Evolutionary conservation across 2,329 filamentous ascomycete genomes (phyloP).

Genomic region (Alternaria sp.): DNA sequence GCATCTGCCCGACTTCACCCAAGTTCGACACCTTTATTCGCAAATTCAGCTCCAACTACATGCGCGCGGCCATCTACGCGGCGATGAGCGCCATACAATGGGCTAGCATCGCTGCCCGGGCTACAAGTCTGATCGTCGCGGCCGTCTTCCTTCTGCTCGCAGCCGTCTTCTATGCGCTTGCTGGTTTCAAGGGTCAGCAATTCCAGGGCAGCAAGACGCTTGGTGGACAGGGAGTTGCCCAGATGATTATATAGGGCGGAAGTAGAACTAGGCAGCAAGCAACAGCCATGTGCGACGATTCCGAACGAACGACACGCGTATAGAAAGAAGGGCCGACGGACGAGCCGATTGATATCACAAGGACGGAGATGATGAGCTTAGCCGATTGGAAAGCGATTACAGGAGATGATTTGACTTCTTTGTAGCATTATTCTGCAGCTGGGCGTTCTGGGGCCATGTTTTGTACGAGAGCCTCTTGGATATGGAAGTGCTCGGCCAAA

Average conservation of each 20-base stretch:
- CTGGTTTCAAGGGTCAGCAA: constrained; percentile 80
- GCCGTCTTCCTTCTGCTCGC: constrained; percentile 82
- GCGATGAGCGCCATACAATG: constrained; percentile 84
- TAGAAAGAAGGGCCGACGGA: background rate
- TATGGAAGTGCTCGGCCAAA: constrained; percentile 8
- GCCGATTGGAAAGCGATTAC: background rate
- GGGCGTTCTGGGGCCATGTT: constrained; percentile 33
- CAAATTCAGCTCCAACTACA: constrained; percentile 93
- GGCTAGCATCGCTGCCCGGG: constrained; percentile 70
- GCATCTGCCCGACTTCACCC: constrained; percentile 94
- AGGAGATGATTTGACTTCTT: constrained; percentile 13
- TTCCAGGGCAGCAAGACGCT: constrained; percentile 96
- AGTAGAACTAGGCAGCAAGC: background rate
- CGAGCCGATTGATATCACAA: background rate
- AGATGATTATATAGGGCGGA: constrained; percentile 80
- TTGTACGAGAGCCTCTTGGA: constrained; percentile 1
- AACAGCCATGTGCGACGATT: background rate
- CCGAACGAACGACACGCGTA: constrained; percentile 1
- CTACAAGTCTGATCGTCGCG: constrained; percentile 81
- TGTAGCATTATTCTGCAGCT: constrained; percentile 39
- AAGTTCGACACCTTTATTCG: constrained; percentile 90
- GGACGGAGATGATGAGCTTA: background rate
- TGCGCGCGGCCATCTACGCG: constrained; percentile 86
- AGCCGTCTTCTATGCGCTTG: constrained; percentile 78
- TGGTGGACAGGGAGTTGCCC: constrained; percentile 88